Evolutionary conservation across 441 rosid species (phyloP).

Genomic region (Eruca vesicaria): DNA sequence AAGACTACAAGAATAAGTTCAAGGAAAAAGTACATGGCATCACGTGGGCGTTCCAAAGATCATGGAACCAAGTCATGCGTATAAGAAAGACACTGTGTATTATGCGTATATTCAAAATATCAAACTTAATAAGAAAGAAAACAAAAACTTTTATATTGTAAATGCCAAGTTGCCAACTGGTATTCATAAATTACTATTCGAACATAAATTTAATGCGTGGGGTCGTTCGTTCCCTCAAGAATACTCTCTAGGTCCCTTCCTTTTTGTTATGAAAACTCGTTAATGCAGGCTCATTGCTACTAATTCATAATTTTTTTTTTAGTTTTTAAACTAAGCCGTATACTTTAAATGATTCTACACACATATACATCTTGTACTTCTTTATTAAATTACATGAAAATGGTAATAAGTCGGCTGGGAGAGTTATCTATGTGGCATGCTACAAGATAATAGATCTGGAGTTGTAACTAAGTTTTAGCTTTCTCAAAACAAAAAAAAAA

Average conservation of each 20-base stretch:
- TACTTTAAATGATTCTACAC: neutral
- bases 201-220: slow-evolving; percentile 10
- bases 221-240: neutral
- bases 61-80: slow-evolving; percentile 15
- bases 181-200: neutral
- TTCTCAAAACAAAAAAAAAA: no score
- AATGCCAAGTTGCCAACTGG: neutral
- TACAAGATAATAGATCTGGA: no score
- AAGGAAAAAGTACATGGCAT: neutral
- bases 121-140: neutral
- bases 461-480: no score
- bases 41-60: slow-evolving; percentile 16
- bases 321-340: neutral
- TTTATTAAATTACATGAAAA: neutral
- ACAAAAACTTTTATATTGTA: neutral
- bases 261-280: neutral
- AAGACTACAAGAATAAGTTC: neutral
- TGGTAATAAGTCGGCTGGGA: neutral
- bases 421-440: no score
- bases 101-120: neutral
- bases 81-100: neutral
- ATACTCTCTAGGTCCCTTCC: neutral
- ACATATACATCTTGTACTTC: neutral
- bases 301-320: neutral
- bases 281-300: neutral